Evolutionary conservation across 768 basidiomycete species (phyloP).

Genomic region (Leccinum rimulosum): DNA sequence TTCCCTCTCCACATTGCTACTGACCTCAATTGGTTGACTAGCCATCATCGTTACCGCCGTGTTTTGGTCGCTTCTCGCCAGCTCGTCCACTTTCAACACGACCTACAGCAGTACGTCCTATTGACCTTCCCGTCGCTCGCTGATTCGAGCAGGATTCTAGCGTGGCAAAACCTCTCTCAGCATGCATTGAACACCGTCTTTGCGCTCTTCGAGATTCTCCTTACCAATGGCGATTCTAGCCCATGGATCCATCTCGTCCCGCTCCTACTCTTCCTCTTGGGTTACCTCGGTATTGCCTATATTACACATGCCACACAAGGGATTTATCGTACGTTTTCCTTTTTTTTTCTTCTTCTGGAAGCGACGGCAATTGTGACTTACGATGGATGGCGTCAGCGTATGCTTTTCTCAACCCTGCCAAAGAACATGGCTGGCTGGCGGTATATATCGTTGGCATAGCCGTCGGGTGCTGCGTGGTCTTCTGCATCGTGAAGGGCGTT

Average conservation of each 20-base stretch:
- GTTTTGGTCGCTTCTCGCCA: conserved; percentile 56
- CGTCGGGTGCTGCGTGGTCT: conserved; percentile 50
- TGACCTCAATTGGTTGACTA: conserved; percentile 20
- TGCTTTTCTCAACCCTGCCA: conserved; percentile 56
- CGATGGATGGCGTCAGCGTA: conserved; percentile 47
- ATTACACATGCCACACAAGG: conserved; percentile 59
- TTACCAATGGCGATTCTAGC: conserved; percentile 50
- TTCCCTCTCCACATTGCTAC: neutral
- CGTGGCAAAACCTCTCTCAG: conserved; percentile 56
- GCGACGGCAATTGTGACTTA: conserved; percentile 1
- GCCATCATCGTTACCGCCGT: conserved; percentile 65
- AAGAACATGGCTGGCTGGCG: conserved; percentile 44
- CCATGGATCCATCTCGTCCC: conserved; percentile 52
- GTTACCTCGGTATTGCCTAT: conserved; percentile 68
- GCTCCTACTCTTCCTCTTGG: conserved; percentile 47
- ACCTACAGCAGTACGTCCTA: conserved; percentile 37
- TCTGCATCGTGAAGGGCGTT: conserved; percentile 44
- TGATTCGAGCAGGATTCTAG: conserved; percentile 29
- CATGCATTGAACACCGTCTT: conserved; percentile 61
- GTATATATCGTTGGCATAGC: conserved; percentile 64
- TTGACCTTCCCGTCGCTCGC: neutral
- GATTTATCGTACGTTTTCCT: conserved; percentile 53
- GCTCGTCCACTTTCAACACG: conserved; percentile 39
- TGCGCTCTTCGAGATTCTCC: conserved; percentile 54
- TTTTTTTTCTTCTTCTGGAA: conserved; percentile 4